Conservation (phyloP, 1,139 yeast species). For the Pichia sp. region DNA sequence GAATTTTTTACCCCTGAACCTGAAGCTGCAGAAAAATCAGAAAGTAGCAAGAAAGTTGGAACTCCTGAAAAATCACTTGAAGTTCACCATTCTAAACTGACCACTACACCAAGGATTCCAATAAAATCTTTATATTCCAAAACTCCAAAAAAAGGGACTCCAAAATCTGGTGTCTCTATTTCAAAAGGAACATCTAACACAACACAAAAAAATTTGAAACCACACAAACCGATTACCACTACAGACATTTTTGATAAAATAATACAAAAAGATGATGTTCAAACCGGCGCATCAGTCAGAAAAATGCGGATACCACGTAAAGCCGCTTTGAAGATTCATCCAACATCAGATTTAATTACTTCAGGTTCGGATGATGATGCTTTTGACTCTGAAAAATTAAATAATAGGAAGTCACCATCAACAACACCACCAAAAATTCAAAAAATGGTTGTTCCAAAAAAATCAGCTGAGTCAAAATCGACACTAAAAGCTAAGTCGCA, state of each 20-base stretch:
- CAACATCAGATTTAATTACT: not conserved
- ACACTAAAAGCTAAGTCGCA: not conserved
- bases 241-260: not conserved
- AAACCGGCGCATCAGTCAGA: slow-evolving; percentile 29
- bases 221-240: not conserved
- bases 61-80: not conserved
- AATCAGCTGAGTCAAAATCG: not conserved
- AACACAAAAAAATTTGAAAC: not conserved
- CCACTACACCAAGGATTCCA: no score
- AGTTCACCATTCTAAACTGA: no score
- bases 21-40: not conserved
- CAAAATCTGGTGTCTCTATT: not conserved
- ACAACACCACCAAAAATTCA: not conserved
- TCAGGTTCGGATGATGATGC: not conserved
- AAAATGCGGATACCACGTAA: not conserved
- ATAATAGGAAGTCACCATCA: not conserved
- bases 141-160: not conserved
- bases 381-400: not conserved
- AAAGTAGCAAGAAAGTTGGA: not conserved
- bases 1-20: no score
- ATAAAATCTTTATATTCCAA: not conserved
- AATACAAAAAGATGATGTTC: slow-evolving; percentile 1
- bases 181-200: not conserved
- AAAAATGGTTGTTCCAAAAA: not conserved
- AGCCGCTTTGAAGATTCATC: no score